Percentiles rank a stretch among this genome's conserved stretches.
phyloP scores from a whole-genome alignment of 2,329 filamentous ascomycete genomes.

The Cladophialophora carrionii region DNA sequence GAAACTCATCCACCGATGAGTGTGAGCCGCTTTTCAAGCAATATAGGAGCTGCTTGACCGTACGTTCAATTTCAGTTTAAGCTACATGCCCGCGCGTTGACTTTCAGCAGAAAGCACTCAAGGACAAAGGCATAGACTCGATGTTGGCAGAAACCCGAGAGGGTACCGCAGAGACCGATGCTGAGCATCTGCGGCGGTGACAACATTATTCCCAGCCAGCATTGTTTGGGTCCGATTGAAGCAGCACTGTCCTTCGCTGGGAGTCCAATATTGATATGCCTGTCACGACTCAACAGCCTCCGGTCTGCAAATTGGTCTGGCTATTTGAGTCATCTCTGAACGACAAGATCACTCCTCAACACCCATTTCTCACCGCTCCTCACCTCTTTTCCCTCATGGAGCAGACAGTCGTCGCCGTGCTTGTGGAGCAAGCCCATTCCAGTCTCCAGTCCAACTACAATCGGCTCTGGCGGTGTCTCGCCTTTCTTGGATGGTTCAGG shows the following conservation, averaged over 20 bases:
- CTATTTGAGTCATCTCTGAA: slow-evolving; percentile 41
- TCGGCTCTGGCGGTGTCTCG: slow-evolving; percentile 54
- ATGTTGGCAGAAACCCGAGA: slow-evolving; percentile 90
- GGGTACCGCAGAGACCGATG: slow-evolving; percentile 85
- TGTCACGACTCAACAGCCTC: background rate
- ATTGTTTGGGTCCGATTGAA: background rate
- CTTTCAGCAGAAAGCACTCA: slow-evolving; percentile 72
- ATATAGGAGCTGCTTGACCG: slow-evolving; percentile 83
- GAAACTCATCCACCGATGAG: slow-evolving; percentile 80
- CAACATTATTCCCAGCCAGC: background rate
- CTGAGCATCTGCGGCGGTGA: slow-evolving; percentile 61
- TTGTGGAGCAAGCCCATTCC: slow-evolving; percentile 85
- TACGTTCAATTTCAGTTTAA: slow-evolving; percentile 49
- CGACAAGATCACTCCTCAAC: slow-evolving; percentile 74
- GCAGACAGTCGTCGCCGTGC: slow-evolving; percentile 84
- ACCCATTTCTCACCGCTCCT: slow-evolving; percentile 86
- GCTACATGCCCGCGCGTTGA: background rate
- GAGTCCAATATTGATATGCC: background rate
- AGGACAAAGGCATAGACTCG: slow-evolving; percentile 86
- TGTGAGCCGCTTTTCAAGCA: slow-evolving; percentile 84
- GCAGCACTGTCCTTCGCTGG: background rate
- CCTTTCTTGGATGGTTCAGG: slow-evolving; percentile 61
- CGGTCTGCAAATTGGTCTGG: background rate
- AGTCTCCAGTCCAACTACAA: slow-evolving; percentile 75
- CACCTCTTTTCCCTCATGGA: slow-evolving; percentile 85